Evolutionary conservation across 2,329 filamentous ascomycete genomes (phyloP).

Genomic region (Penicillium paneum): DNA sequence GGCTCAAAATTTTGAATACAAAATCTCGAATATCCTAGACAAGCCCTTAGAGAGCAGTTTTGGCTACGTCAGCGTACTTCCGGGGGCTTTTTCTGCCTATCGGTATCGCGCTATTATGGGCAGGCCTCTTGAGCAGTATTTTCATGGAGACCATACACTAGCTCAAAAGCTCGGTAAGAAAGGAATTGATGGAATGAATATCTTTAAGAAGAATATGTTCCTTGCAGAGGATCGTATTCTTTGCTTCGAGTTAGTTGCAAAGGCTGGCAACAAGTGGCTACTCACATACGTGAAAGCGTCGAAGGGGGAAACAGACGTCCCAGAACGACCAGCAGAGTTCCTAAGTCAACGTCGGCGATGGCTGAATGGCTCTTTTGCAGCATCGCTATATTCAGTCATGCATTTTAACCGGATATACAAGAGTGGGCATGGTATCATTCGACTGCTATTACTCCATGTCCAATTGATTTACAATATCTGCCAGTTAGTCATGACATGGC

Average conservation of each 20-base stretch:
- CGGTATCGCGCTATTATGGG: slow-evolving; percentile 96
- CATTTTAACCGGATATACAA: slow-evolving; percentile 97
- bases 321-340: slow-evolving; percentile 89
- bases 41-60: slow-evolving; percentile 94
- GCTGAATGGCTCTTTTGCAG: slow-evolving; percentile 97
- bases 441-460: slow-evolving; percentile 95
- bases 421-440: slow-evolving; percentile 87
- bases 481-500: slow-evolving; percentile 86
- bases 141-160: slow-evolving; percentile 94
- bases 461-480: slow-evolving; percentile 90
- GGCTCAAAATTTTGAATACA: slow-evolving; percentile 97
- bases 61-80: slow-evolving; percentile 92
- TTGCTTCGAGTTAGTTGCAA: slow-evolving; percentile 95
- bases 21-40: slow-evolving; percentile 96
- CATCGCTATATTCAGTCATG: slow-evolving; percentile 91
- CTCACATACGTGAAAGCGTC: slow-evolving; percentile 95
- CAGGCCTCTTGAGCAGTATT: slow-evolving; percentile 90
- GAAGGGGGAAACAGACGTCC: slow-evolving; percentile 96
- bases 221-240: slow-evolving; percentile 98
- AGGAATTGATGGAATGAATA: slow-evolving; percentile 98
- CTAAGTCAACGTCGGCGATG: slow-evolving; percentile 94
- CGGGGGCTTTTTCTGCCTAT: slow-evolving; percentile 95
- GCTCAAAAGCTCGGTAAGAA: slow-evolving; percentile 91
- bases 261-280: slow-evolving; percentile 97
- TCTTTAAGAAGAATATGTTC: slow-evolving; percentile 99